A percentile compares a stretch with the other conserved stretches of the same genome.
These are phyloP conservation scores for Kodamaea anthophila DNA, from an alignment of 1,139 yeast genomes.

Conservation along the genomic window DNA sequence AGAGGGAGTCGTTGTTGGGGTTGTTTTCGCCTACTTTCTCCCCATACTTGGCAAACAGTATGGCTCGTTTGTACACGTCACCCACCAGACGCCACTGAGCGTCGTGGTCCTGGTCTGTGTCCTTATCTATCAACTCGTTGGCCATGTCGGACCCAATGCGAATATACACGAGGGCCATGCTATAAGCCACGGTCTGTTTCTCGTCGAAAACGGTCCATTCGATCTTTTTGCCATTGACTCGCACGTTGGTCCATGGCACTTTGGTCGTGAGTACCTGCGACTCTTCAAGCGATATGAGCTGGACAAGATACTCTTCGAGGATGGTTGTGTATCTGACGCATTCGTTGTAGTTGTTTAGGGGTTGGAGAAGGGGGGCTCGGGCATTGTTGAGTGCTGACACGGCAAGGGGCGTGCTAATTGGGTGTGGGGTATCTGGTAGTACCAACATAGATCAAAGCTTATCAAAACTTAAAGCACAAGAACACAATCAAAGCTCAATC, in stretches of 20 bases:
- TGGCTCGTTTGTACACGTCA: slow-evolving; percentile 26
- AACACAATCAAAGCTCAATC: too few species aligned
- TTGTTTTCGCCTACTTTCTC: not conserved
- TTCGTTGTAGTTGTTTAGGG: slow-evolving; percentile 18
- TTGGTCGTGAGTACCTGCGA: not conserved
- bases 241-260: slow-evolving; percentile 5
- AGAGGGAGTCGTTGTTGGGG: not conserved
- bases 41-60: slow-evolving; percentile 25
- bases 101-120: slow-evolving; percentile 12
- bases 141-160: slow-evolving; percentile 32
- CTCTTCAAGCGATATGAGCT: not conserved
- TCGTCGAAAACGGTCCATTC: slow-evolving; percentile 31
- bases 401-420: not conserved
- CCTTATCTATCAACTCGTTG: slow-evolving; percentile 30
- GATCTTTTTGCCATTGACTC: slow-evolving; percentile 18
- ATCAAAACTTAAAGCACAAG: too few species aligned
- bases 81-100: slow-evolving; percentile 37
- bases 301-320: slow-evolving; percentile 25
- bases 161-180: slow-evolving; percentile 26
- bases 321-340: slow-evolving; percentile 26
- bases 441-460: too few species aligned
- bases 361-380: not conserved
- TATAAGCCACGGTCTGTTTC: slow-evolving; percentile 19
- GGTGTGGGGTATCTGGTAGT: slow-evolving; percentile 12
- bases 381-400: not conserved